Conservation (phyloP, 768 basidiomycete genomes). For the Psilocybe cubensis region DNA sequence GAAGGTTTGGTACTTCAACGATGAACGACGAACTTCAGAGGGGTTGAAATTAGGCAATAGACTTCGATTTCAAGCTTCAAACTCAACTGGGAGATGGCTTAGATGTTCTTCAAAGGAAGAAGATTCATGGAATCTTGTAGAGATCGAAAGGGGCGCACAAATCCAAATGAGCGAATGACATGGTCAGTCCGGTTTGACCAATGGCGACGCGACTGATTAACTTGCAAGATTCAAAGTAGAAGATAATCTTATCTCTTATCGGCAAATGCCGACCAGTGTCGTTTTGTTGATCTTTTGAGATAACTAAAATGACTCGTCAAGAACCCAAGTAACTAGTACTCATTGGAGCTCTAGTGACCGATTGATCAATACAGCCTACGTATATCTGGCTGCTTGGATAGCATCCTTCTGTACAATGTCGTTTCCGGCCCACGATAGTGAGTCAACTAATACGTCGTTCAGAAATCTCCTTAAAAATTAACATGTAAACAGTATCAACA, state of each 20-base stretch:
- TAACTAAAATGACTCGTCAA: slow-evolving; percentile 16
- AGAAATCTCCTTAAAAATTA: slow-evolving; percentile 3
- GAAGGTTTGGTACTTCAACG: too few species aligned
- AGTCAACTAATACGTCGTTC: slow-evolving; percentile 29
- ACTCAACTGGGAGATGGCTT: too few species aligned
- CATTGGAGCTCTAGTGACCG: slow-evolving; percentile 8
- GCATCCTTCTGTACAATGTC: slow-evolving; percentile 3
- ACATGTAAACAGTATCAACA: slow-evolving; percentile 57
- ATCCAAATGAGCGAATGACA: neutral
- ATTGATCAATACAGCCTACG: neutral
- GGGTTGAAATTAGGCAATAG: too few species aligned
- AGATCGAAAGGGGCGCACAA: too few species aligned
- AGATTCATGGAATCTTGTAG: too few species aligned
- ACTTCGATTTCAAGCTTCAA: too few species aligned
- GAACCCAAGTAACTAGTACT: neutral
- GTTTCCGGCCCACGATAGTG: slow-evolving; percentile 60
- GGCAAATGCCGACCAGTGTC: slow-evolving; percentile 9
- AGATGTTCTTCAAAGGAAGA: too few species aligned
- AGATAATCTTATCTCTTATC: slow-evolving; percentile 7
- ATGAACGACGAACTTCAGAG: too few species aligned
- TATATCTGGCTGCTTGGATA: neutral
- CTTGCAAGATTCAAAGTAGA: neutral
- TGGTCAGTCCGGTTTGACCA: neutral
- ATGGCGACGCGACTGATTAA: neutral
- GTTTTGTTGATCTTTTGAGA: slow-evolving; percentile 12